phyloP scores from a whole-genome alignment of 1,284 basidiomycete genomes.

The Trichosporon sp. region DNA sequence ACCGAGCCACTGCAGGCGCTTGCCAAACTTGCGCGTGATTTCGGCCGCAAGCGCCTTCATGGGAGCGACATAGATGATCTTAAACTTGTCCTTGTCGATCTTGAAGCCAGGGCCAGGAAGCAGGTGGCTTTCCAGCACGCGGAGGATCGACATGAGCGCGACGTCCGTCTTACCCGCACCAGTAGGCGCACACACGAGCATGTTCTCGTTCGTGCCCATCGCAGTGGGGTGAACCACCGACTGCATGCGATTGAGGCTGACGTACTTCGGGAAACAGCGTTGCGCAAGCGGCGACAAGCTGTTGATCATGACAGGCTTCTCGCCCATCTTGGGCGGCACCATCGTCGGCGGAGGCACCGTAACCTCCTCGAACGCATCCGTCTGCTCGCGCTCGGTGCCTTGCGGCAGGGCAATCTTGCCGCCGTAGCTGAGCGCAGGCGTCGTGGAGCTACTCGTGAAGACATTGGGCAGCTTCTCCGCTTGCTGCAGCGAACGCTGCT shows the following conservation, averaged over 20 bases:
- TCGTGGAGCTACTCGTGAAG: conserved; percentile 70
- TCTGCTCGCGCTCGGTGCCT: conserved; percentile 70
- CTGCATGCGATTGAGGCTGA: conserved; percentile 88
- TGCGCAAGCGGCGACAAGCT: conserved; percentile 77
- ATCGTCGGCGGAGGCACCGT: conserved; percentile 80
- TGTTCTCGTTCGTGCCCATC: conserved; percentile 92
- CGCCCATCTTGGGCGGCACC: conserved; percentile 72
- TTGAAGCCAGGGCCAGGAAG: conserved; percentile 56
- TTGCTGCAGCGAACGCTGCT: conserved; percentile 63
- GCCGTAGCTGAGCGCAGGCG: conserved; percentile 69
- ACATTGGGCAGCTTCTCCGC: conserved; percentile 75
- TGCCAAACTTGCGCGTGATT: conserved; percentile 89
- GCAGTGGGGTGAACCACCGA: conserved; percentile 93
- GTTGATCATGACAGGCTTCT: conserved; percentile 72
- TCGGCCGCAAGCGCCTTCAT: conserved; percentile 99
- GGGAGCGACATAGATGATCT: conserved; percentile 97
- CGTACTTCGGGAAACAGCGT: conserved; percentile 92
- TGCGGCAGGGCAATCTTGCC: conserved; percentile 78
- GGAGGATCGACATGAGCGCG: conserved; percentile 90
- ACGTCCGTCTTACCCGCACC: conserved; percentile 99
- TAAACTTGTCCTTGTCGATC: conserved; percentile 78
- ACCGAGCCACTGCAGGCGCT: conserved; percentile 84
- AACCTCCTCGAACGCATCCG: conserved; percentile 68
- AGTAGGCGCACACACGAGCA: conserved; percentile 94
- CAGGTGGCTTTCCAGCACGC: conserved; percentile 77